Percentiles rank a stretch among this genome's conserved stretches.
These are phyloP conservation scores for Corymbia maculata DNA, from an alignment of 345 rosid species.

Conservation along the genomic window DNA sequence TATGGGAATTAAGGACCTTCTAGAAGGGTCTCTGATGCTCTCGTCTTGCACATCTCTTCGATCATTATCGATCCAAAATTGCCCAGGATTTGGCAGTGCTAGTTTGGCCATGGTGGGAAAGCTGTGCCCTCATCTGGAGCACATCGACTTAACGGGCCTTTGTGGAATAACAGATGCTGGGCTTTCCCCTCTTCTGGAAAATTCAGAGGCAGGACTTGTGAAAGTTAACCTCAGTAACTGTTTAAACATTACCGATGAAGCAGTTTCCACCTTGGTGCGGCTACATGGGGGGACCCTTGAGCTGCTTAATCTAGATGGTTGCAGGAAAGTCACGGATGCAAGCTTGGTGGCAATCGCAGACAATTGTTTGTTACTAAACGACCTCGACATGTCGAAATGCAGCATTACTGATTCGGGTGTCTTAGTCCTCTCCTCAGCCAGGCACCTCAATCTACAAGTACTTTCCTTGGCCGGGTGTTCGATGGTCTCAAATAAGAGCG, in stretches of 20 bases:
- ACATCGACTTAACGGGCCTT: constrained; percentile 46
- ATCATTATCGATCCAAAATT: constrained; percentile 44
- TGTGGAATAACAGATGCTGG: constrained; percentile 54
- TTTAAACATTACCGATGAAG: constrained; percentile 46
- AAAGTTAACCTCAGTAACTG: constrained; percentile 55
- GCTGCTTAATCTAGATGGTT: constrained; percentile 50
- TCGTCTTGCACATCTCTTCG: constrained; percentile 38
- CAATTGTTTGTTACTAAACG: constrained; percentile 39
- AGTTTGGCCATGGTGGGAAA: constrained; percentile 46
- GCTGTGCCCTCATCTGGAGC: constrained; percentile 62
- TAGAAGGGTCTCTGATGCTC: constrained; percentile 1
- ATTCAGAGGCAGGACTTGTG: constrained; percentile 42
- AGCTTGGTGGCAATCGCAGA: constrained; percentile 50
- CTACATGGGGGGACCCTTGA: constrained; percentile 57
- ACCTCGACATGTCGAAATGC: constrained; percentile 58
- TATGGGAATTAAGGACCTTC: constrained; percentile 51
- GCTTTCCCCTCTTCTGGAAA: constrained; percentile 40
- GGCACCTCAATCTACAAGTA: constrained; percentile 40
- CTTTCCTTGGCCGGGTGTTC: constrained; percentile 55
- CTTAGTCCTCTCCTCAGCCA: constrained; percentile 29
- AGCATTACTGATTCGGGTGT: constrained; percentile 45
- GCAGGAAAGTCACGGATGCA: constrained; percentile 57
- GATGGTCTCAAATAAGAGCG: constrained; percentile 38
- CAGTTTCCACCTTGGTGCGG: constrained; percentile 26
- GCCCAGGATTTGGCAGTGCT: constrained; percentile 59